Conservation (phyloP, 2,329 filamentous ascomycete genomes). For the Tolypocladium paradoxum region DNA sequence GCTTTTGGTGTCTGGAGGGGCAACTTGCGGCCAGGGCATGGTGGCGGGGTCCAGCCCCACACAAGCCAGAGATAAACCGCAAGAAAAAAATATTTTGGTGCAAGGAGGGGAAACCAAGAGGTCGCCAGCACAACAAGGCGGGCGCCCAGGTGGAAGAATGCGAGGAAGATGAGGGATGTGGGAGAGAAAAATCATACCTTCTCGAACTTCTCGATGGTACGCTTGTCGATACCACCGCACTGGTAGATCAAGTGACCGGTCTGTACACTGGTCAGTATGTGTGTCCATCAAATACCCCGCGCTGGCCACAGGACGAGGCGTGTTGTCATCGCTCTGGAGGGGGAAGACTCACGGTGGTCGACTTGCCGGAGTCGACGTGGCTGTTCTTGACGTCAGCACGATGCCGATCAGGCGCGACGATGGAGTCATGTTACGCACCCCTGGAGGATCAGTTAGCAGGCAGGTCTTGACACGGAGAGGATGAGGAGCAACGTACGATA, state of each 20-base stretch:
- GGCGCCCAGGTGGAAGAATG: not conserved
- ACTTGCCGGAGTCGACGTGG: constrained; percentile 99
- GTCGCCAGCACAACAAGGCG: not conserved
- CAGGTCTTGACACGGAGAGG: not conserved
- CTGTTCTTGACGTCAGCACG: constrained; percentile 25
- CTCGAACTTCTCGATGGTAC: constrained; percentile 99
- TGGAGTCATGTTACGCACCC: constrained; percentile 13
- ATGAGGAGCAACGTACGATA: constrained; percentile 46
- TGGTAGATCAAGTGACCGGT: constrained; percentile 98
- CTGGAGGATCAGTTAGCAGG: constrained; percentile 12
- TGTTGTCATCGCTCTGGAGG: constrained; percentile 5
- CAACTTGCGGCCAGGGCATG: not conserved
- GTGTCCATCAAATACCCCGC: constrained; percentile 2
- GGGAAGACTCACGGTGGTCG: constrained; percentile 69
- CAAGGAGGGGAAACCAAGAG: not conserved
- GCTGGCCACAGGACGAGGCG: constrained; percentile 1
- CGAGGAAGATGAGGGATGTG: not conserved
- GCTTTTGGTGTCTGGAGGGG: not conserved
- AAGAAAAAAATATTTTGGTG: not conserved
- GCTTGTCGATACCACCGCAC: constrained; percentile 99
- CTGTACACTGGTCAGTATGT: constrained; percentile 22
- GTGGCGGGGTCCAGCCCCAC: constrained; percentile 7
- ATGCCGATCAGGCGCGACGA: constrained; percentile 15
- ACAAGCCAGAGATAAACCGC: too few relatives aligned
- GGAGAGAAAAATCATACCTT: constrained; percentile 55